Evolutionary conservation across 2,329 filamentous ascomycete genomes (phyloP), one percentile per base, ranked within the genome.

Genomic region (Paecilomyces sp.): DNA sequence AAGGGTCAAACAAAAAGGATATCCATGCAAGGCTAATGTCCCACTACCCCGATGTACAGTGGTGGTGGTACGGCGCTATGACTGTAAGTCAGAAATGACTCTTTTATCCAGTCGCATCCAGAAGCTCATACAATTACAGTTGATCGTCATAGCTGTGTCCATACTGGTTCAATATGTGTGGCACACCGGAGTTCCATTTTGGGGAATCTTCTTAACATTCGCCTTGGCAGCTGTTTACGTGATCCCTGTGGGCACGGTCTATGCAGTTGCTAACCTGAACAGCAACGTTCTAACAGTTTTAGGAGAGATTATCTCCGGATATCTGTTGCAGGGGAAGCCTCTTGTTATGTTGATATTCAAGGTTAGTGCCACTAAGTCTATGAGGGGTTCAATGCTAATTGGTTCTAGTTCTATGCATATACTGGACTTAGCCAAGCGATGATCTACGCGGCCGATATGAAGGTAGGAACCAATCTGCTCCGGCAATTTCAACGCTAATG

Each of bases 331-430:
- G 54, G 76, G 75, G 5, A 71, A 69, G 55, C 75, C 75, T 0
- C 67, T 79, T 12, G 77, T 75, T 50, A 77, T 75, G 60, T 73
- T 78, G 74, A 66, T 74, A 3, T 76, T 76, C 67, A 78, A 78
- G 66, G 67, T 71, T 65, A 73, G 7, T 18, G 9, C n/a, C n/a
- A n/a, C n/a, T 9, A 7, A 88, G 36, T 84, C 85, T 60, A 83
- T 86, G 78, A 88, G 88, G 83, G 80, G 87, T 76, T 86, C 88
- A 75, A 86, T 87, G 70, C 86, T 62, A 1, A 57, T 41, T 54
- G 28, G 56, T 28, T 8, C 31, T 25, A 64, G 62, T 66, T 85
- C 67, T 88, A 87, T 67, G 83, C 84, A 57, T 87, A 86, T 69
- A 81, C 87, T 54, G 83, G 80, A 72, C 85, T 77, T 59, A 72